Evolutionary conservation across 2,329 filamentous ascomycete genomes (phyloP).

Genomic region (Neonectria ditissima): DNA sequence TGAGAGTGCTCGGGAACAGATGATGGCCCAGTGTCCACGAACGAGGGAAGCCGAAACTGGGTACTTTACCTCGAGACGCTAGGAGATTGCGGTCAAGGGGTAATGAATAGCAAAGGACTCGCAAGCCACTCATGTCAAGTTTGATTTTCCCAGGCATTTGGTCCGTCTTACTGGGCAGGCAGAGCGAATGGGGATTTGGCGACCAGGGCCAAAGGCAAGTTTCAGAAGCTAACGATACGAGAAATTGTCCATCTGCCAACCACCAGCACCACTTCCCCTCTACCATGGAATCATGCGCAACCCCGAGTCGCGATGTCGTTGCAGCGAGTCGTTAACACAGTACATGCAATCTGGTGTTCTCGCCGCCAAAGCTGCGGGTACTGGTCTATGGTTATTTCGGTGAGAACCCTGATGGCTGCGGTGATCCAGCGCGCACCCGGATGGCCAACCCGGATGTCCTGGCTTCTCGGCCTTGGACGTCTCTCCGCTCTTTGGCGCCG

Average conservation of each 20-base stretch:
- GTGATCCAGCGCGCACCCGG: conserved; percentile 36
- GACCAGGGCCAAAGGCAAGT: not conserved
- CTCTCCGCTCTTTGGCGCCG: not conserved
- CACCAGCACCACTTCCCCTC: not conserved
- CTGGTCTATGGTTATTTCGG: conserved; percentile 5
- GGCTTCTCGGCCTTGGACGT: not conserved
- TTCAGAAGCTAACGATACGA: conserved; percentile 5
- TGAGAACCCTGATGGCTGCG: conserved; percentile 45
- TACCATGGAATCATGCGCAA: conserved; percentile 1
- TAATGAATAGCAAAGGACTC: not conserved
- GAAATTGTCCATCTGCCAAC: conserved; percentile 22
- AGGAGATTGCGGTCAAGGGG: not conserved
- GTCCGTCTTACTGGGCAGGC: not conserved
- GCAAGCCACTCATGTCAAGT: not conserved
- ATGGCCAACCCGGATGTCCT: conserved; percentile 47
- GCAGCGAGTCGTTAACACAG: conserved; percentile 3
- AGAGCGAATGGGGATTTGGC: not conserved
- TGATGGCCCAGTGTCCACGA: not conserved
- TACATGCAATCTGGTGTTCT: not conserved
- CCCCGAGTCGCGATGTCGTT: conserved; percentile 3
- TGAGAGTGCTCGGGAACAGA: not conserved
- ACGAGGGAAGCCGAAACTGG: not conserved
- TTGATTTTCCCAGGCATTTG: not conserved
- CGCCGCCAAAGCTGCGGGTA: not conserved
- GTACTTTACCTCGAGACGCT: not conserved